phyloP scores from a whole-genome alignment of 768 basidiomycete species.

The Hericium coralloides region DNA sequence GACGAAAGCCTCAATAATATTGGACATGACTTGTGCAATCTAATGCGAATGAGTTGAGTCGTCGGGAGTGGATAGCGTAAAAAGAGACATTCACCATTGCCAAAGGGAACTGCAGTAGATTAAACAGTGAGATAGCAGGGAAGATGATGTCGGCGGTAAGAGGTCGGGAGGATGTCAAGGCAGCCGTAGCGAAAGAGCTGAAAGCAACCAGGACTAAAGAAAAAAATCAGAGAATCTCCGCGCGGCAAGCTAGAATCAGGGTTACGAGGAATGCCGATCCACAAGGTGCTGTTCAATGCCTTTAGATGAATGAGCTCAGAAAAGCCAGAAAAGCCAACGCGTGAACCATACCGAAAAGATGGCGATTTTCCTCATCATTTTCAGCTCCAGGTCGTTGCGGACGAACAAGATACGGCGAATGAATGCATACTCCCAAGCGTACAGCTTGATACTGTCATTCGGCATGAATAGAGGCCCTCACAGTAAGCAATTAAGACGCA shows the following conservation, averaged over 20 bases:
- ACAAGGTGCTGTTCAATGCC: constrained; percentile 54
- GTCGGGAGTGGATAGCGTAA: not conserved
- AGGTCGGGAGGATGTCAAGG: constrained; percentile 49
- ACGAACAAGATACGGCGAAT: constrained; percentile 69
- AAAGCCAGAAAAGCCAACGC: not conserved
- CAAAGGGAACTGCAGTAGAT: constrained; percentile 80
- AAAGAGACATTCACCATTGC: constrained; percentile 49
- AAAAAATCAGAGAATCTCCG: not conserved
- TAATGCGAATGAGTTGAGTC: not conserved
- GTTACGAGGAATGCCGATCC: constrained; percentile 56
- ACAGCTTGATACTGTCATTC: constrained; percentile 65
- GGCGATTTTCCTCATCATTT: constrained; percentile 77
- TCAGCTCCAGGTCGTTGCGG: constrained; percentile 75
- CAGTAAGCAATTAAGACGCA: constrained; percentile 9
- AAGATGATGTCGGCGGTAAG: constrained; percentile 90
- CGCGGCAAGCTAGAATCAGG: not conserved
- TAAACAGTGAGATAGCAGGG: constrained; percentile 89
- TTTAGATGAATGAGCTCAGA: constrained; percentile 14
- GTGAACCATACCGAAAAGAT: constrained; percentile 47
- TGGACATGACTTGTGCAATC: constrained; percentile 42
- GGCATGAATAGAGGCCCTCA: not conserved
- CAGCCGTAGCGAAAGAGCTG: constrained; percentile 72
- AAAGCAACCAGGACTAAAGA: constrained; percentile 61
- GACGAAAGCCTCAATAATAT: constrained; percentile 80
- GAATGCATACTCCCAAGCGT: constrained; percentile 94